A percentile compares a stretch with the other conserved stretches of the same genome.
Evolutionary conservation across 306 rosid genomes (phyloP).

Genomic region (Albizia julibrissin): DNA sequence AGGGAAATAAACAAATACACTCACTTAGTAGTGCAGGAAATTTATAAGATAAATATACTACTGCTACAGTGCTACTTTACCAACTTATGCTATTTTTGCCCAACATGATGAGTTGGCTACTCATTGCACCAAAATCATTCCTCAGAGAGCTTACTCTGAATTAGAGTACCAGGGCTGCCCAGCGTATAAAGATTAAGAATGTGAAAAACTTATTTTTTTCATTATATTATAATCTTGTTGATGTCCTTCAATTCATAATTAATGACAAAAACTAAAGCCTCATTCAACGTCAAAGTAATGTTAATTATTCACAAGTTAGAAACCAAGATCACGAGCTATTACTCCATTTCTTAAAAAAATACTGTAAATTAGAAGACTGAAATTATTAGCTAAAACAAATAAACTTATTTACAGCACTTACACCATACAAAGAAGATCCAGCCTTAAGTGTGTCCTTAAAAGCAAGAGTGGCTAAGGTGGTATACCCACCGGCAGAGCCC

Average conservation of each 20-base stretch:
- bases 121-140: background rate
- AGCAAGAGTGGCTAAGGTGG: conserved; percentile 93
- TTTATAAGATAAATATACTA: background rate
- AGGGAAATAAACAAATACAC: background rate
- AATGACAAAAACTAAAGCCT: too few relatives aligned
- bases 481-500: conserved; percentile 96
- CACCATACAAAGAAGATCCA: conserved; percentile 93
- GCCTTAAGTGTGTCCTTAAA: conserved; percentile 77
- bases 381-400: background rate
- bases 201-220: background rate
- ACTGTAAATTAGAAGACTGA: background rate
- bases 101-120: background rate
- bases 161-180: background rate
- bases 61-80: background rate
- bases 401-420: conserved; percentile 46
- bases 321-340: too few relatives aligned
- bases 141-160: background rate
- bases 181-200: background rate
- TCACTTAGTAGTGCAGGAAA: background rate
- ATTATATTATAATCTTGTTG: background rate
- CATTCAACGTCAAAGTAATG: too few relatives aligned
- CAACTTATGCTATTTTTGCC: background rate
- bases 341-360: too few relatives aligned
- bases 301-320: too few relatives aligned
- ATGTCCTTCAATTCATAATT: too few relatives aligned